These are phyloP conservation scores for Xylaria flabelliformis DNA, from an alignment of 495 filamentous ascomycete genomes.

Conservation along the genomic window DNA sequence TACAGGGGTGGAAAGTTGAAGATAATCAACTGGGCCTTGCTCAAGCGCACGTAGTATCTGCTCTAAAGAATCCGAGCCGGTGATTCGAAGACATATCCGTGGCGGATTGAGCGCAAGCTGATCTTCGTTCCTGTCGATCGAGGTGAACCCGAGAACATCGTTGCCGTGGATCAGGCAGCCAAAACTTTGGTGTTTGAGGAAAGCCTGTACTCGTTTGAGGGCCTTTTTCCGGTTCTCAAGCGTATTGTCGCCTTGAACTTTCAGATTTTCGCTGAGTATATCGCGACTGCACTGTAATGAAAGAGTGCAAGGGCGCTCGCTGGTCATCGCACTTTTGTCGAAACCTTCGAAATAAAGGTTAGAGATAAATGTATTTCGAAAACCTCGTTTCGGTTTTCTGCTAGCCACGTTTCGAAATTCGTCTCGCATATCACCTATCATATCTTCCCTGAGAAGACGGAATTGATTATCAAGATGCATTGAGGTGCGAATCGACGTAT, in stretches of 20 bases:
- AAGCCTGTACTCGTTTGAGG: constrained; percentile 53
- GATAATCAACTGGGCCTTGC: constrained; percentile 50
- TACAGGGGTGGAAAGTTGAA: constrained; percentile 67
- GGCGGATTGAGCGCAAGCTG: constrained; percentile 54
- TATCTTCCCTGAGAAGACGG: constrained; percentile 76
- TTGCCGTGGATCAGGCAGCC: constrained; percentile 61
- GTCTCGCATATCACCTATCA: constrained; percentile 70
- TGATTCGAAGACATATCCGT: constrained; percentile 59
- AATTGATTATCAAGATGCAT: constrained; percentile 80
- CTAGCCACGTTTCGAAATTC: constrained; percentile 58
- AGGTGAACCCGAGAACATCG: constrained; percentile 67
- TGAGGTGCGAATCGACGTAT: constrained; percentile 47
- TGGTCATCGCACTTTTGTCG: constrained; percentile 38
- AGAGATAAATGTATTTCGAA: constrained; percentile 37
- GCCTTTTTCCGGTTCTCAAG: constrained; percentile 50
- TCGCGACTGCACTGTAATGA: constrained; percentile 52
- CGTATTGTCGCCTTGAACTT: constrained; percentile 40
- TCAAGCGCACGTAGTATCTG: constrained; percentile 45
- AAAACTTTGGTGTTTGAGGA: constrained; percentile 66
- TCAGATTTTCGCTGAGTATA: constrained; percentile 15
- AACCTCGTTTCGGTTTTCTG: constrained; percentile 41
- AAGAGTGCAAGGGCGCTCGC: constrained; percentile 49
- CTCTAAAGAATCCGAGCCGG: constrained; percentile 45
- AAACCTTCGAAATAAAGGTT: constrained; percentile 33
- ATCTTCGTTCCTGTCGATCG: constrained; percentile 64